These are phyloP conservation scores for Tolypocladium endophyticum DNA, from an alignment of 2,329 filamentous ascomycete species.

Conservation along the genomic window DNA sequence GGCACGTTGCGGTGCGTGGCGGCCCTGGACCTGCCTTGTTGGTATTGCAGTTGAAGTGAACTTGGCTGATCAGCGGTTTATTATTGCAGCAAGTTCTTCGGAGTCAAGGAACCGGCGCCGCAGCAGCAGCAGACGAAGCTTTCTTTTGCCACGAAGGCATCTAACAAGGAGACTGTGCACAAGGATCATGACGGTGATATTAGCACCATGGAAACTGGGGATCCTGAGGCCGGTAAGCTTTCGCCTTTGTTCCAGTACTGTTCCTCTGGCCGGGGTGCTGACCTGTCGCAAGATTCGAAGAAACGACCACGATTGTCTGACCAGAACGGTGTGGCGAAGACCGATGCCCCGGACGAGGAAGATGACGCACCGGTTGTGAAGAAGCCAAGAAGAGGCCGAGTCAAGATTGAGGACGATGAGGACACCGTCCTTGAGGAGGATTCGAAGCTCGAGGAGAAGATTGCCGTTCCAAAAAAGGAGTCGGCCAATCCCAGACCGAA, in stretches of 20 bases:
- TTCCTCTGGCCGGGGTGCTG: not conserved
- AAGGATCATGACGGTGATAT: slow-evolving; percentile 15
- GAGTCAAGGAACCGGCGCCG: slow-evolving; percentile 41
- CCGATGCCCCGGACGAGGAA: slow-evolving; percentile 36
- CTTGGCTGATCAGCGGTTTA: slow-evolving; percentile 1
- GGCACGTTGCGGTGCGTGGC: slow-evolving; percentile 58
- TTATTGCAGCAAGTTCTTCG: slow-evolving; percentile 70
- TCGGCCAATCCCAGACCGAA: slow-evolving; percentile 12
- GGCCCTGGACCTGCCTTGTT: slow-evolving; percentile 1
- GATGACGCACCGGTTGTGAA: slow-evolving; percentile 54
- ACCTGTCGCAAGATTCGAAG: slow-evolving; percentile 28
- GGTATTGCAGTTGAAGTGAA: not conserved
- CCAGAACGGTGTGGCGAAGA: slow-evolving; percentile 10
- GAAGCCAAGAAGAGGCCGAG: slow-evolving; percentile 35
- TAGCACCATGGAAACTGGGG: slow-evolving; percentile 25
- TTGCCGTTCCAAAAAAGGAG: slow-evolving; percentile 8
- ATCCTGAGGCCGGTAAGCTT: slow-evolving; percentile 26
- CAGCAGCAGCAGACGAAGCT: slow-evolving; percentile 68
- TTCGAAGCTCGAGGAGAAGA: slow-evolving; percentile 11
- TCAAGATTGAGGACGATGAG: slow-evolving; percentile 42
- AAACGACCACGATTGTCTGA: slow-evolving; percentile 28
- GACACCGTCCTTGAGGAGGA: slow-evolving; percentile 31
- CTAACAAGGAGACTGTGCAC: slow-evolving; percentile 23
- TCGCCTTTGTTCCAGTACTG: not conserved
- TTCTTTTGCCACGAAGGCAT: slow-evolving; percentile 56